phyloP scores from a whole-genome alignment of 2,329 filamentous ascomycete genomes.

The Alternaria arborescens region DNA sequence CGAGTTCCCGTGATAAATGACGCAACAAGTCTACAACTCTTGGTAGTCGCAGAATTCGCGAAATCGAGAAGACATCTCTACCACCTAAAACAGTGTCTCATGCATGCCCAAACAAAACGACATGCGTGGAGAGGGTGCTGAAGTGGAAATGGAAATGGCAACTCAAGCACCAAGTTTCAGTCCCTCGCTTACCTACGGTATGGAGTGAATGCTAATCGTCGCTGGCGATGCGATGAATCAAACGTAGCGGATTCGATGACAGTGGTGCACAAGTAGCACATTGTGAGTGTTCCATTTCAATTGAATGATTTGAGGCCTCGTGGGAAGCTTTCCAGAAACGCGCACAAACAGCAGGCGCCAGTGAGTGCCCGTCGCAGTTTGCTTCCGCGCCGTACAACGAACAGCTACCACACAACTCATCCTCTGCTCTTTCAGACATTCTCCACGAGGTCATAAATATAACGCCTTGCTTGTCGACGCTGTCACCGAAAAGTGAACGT shows the following conservation, averaged over 20 bases:
- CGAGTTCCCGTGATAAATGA: not conserved
- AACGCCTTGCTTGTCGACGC: no score
- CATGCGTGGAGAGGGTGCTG: not conserved
- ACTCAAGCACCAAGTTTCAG: not conserved
- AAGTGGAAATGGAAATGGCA: not conserved
- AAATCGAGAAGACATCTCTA: not conserved
- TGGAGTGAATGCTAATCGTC: not conserved
- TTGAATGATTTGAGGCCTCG: not conserved
- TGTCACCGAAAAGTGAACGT: conserved; percentile 1
- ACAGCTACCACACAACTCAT: conserved; percentile 1
- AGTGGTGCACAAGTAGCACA: not conserved
- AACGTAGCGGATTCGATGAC: not conserved
- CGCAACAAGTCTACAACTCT: not conserved
- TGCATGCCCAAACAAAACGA: not conserved
- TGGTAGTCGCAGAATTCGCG: not conserved
- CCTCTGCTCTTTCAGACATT: not conserved
- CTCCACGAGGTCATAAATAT: not conserved
- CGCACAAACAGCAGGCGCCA: not conserved
- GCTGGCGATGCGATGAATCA: not conserved
- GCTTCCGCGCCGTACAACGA: not conserved
- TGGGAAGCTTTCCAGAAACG: not conserved
- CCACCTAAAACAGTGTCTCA: not conserved
- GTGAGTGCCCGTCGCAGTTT: not conserved
- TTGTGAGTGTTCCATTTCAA: not conserved
- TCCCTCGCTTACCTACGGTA: no score